Evolutionary conservation across 352 stramenopile species (phyloP).

Genomic region (Plasmopara viticola): DNA sequence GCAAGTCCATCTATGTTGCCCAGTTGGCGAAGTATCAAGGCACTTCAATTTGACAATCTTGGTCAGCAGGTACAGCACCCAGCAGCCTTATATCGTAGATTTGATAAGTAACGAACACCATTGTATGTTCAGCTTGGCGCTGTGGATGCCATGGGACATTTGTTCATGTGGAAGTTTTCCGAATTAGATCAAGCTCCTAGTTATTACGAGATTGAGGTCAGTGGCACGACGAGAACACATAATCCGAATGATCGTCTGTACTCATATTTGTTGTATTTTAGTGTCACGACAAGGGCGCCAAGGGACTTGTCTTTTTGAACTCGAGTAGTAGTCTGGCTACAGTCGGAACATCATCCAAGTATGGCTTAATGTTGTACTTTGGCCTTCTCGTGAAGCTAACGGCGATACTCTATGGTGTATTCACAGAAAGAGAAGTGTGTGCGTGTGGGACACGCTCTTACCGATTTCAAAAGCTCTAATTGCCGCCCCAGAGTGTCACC

Average conservation of each 20-base stretch:
- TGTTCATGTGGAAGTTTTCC: constrained; percentile 81
- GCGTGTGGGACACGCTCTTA: constrained; percentile 79
- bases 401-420: not conserved
- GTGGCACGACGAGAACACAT: not conserved
- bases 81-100: not conserved
- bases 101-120: not conserved
- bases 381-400: constrained; percentile 6
- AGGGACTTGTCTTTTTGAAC: constrained; percentile 74
- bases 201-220: constrained; percentile 63
- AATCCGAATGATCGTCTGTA: not conserved
- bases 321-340: constrained; percentile 72
- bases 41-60: constrained; percentile 71
- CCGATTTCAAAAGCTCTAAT: constrained; percentile 68
- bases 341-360: constrained; percentile 69
- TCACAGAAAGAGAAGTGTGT: constrained; percentile 71
- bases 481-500: constrained; percentile 63
- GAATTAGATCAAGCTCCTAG: constrained; percentile 58
- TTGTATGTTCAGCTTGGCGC: constrained; percentile 50
- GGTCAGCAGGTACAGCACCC: constrained; percentile 51
- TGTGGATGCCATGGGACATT: constrained; percentile 56
- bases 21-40: constrained; percentile 57
- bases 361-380: constrained; percentile 12
- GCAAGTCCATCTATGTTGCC: constrained; percentile 51
- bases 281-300: constrained; percentile 84
- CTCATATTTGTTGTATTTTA: constrained; percentile 7